Conservation (phyloP, 176 grass and related monocot species). For the Zoysia pacifica region DNA sequence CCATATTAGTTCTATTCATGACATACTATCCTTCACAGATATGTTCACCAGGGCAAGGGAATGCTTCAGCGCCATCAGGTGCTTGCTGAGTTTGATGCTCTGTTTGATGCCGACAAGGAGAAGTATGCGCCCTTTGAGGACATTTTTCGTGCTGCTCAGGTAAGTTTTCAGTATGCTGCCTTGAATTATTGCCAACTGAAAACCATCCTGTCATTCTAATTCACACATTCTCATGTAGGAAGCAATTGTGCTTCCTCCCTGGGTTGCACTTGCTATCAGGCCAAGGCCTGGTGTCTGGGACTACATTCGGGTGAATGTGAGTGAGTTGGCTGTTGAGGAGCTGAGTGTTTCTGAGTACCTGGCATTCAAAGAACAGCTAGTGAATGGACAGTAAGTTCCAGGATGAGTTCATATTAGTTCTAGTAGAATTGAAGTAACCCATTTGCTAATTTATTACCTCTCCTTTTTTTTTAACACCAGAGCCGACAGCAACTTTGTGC, state of each 20-base stretch:
- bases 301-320: slow-evolving; percentile 93
- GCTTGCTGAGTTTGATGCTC: slow-evolving; percentile 77
- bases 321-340: slow-evolving; percentile 82
- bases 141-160: slow-evolving; percentile 83
- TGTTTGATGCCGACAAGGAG: slow-evolving; percentile 68
- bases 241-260: slow-evolving; percentile 84
- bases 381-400: slow-evolving; percentile 71
- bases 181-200: slow-evolving; percentile 16
- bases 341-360: slow-evolving; percentile 88
- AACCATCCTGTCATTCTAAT: slow-evolving; percentile 15
- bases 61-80: slow-evolving; percentile 94
- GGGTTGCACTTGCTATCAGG: slow-evolving; percentile 93
- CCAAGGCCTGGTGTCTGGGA: slow-evolving; percentile 99
- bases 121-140: slow-evolving; percentile 79
- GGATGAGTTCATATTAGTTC: background rate
- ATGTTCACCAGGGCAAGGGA: slow-evolving; percentile 90
- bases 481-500: slow-evolving; percentile 57
- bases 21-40: slow-evolving; percentile 47
- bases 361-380: slow-evolving; percentile 92
- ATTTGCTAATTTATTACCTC: slow-evolving; percentile 27
- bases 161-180: slow-evolving; percentile 25
- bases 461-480: slow-evolving; percentile 38
- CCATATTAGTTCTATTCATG: slow-evolving; percentile 17
- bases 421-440: slow-evolving; percentile 13
- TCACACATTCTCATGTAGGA: slow-evolving; percentile 46